Evolutionary conservation across 2,329 filamentous ascomycete species (phyloP), one percentile per base, ranked within the genome.

Genomic region (Talaromyces sp.): DNA sequence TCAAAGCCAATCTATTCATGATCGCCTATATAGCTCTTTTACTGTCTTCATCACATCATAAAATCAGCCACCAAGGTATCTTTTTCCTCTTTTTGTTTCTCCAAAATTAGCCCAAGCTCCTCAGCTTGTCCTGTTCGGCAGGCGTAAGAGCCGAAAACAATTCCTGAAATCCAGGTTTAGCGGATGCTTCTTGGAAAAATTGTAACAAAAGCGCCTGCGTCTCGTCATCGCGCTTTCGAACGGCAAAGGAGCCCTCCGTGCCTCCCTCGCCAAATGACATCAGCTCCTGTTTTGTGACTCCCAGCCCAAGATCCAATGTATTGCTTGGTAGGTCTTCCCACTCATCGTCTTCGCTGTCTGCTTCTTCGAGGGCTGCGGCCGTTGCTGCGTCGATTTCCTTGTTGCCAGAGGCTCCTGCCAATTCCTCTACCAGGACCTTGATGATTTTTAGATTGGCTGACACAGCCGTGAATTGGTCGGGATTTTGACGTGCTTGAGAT

Each of bases 371-470:
- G 2, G 85, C 86, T 0, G 84, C 83, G 1, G 77, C 78, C 2
- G 80, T 76, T 41, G 84, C 83, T 13, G 58, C 46, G 53, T 85
- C 81, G 31, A 73, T 71, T 48, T 75, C 73, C 45, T 71, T 70
- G 60, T 64, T 73, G 11, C 89, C 90, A 4, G 89, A 87, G 1
- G 91, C 90, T 0, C 89, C 91, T 5, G 89, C 80, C 2, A 99
- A 84, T 75, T 99, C 94, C 69, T 96, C 91, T 48, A 97, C 88
- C 8, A 99, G 84, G 3, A 97, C 88, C 78, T 99, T 99, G 74
- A 97, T 78, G 61, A 99, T 97, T 78, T 99, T 99, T 69, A 99
- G 82, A 1, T 90, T 87, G 0, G 92, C 92, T 0, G 92, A 85
- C 59, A 99, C 85, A 60, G 89, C 84, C 5, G 91, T 97, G 77